Evolutionary conservation across 1,284 basidiomycete species (phyloP), one percentile per base, ranked within the genome.

Genomic region (Malassezia brasiliensis): DNA sequence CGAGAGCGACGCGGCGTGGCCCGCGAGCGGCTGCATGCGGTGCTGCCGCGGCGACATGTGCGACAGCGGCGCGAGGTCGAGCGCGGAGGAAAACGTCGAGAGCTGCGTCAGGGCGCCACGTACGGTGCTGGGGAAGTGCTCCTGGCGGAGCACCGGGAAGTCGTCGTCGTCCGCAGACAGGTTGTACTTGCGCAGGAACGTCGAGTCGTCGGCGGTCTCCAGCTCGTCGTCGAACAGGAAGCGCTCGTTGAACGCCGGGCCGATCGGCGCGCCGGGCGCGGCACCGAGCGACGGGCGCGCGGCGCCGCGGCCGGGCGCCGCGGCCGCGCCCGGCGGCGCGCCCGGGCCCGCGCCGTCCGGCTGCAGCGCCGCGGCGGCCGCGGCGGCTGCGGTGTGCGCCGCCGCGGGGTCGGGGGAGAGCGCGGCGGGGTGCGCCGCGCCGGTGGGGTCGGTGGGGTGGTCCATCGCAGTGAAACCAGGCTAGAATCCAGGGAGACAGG

Each of bases 31-130:
- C 8, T 35, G 14, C 30, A 40, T 6, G 17, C 38, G 30, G n/a
- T 75, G 19, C 80, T 76, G 60, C 82, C 83, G 45, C 82, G 81
- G 53, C 78, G 85, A 84, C 15, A 85, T 85, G 73, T 89, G 87
- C 4, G 88, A 85, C 35, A 89, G 80, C 37, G 90, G 86, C 8
- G 91, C 91, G 38, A 94, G 81, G 75, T 96, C 91, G 64, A 96
- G 78, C 32, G 90, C 90, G 25, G 88, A 89, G 19, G 90, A 91
- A 10, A 88, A 85, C n/a, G 86, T 83, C 0, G 88, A 88, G 48
- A 90, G 80, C 83, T 46, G 48, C 28, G 47, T 14, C 50, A 53
- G 30, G 28, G 39, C 28, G 52, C 19, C 30, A 76, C 79, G 58
- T 70, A 87, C 87, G 81, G 87, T 86, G 72, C 79, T 81, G 17